phyloP scores from a whole-genome alignment of 1,284 basidiomycete species.

The Austroboletus niveus region DNA sequence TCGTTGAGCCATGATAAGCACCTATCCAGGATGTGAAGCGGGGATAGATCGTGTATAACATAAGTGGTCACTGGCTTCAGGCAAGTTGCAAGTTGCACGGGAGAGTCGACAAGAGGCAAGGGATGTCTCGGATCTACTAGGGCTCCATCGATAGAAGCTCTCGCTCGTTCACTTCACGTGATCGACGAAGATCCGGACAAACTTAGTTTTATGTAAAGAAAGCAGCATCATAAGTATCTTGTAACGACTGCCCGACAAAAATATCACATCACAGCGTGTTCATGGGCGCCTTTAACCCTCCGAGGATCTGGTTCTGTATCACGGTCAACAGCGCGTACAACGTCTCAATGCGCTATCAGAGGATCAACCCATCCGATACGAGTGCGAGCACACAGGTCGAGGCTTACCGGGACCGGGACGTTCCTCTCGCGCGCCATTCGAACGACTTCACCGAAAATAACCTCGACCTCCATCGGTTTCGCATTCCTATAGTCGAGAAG shows the following conservation, averaged over 20 bases:
- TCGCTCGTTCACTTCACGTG: no score
- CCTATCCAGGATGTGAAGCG: no score
- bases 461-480: constrained; percentile 64
- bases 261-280: neutral
- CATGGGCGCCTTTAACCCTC: constrained; percentile 17
- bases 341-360: constrained; percentile 45
- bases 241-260: neutral
- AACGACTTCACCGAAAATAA: constrained; percentile 60
- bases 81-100: neutral
- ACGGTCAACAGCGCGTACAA: constrained; percentile 50
- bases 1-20: neutral
- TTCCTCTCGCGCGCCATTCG: constrained; percentile 46
- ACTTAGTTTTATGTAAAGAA: no score
- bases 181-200: no score
- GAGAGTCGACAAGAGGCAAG: no score
- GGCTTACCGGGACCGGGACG: constrained; percentile 52
- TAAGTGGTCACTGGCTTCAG: neutral
- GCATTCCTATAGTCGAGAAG: constrained; percentile 54
- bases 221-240: no score
- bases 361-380: neutral
- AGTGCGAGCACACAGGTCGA: neutral
- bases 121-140: no score
- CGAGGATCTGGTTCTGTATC: constrained; percentile 50
- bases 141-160: no score
- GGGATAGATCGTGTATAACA: no score